phyloP scores from a whole-genome alignment of 306 rosid species.

The Gastrolobium bilobum region DNA sequence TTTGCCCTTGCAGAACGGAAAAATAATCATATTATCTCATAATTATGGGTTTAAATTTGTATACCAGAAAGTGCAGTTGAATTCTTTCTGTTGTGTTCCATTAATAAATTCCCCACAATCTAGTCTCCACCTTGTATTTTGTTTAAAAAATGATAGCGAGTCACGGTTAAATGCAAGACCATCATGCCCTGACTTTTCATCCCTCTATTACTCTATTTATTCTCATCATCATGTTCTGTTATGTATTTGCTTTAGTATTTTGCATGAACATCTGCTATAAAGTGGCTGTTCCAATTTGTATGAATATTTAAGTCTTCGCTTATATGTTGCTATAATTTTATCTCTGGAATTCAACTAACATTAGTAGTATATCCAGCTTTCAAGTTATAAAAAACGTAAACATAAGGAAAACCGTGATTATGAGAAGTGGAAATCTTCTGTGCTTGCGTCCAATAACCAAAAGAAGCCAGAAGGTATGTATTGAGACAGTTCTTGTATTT shows the following conservation, averaged over 20 bases:
- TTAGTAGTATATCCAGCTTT: constrained; percentile 61
- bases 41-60: neutral
- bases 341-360: constrained; percentile 6
- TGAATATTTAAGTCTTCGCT: neutral
- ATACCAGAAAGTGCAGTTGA: neutral
- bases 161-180: constrained; percentile 22
- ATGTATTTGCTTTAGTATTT: neutral
- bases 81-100: neutral
- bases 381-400: constrained; percentile 72
- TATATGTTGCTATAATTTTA: neutral
- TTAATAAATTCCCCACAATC: neutral
- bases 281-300: constrained; percentile 1
- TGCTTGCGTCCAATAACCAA: constrained; percentile 67
- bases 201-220: neutral
- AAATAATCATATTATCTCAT: neutral
- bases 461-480: constrained; percentile 66
- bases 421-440: constrained; percentile 79
- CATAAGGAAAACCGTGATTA: constrained; percentile 63
- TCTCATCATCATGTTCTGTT: neutral
- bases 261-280: neutral
- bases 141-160: constrained; percentile 6
- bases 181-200: neutral
- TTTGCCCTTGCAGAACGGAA: neutral
- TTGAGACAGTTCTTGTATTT: constrained; percentile 17
- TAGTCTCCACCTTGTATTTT: neutral